Base-by-base conservation (phyloP, 768 basidiomycete genomes). In the Cubamyces lactineus region DNA sequence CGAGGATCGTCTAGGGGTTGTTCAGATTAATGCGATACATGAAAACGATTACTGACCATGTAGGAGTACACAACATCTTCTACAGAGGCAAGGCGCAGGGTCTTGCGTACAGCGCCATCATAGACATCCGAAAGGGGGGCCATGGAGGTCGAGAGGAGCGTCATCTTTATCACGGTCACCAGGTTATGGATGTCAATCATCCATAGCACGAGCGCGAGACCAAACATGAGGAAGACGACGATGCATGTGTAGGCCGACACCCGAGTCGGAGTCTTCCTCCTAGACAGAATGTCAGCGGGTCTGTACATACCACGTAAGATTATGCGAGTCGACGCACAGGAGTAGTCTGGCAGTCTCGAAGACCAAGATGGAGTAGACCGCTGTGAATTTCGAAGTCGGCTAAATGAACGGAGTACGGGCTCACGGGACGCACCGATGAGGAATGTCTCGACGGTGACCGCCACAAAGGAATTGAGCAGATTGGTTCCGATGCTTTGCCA, bases 101-200 rank as follows among this genome's bases (percentile, higher is more conserved):
- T 21, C 23, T 43, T 7, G 21, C 2, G 15, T 16, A 16, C 28
- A 23, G 65, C 51, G 15, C 47, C 17, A 7, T 53, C 49, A 42
- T 62, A 59, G 12, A n/a, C 16, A 23, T 59, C 61, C 28, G 53
- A 12, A 40, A 67, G 50, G 19, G 61, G 47, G 40, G 34, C 57
- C 3, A 38, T 45, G 21, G 38, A 43, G 39, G 19, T 60, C 13
- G 60, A 66, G 50, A 11, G 60, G 40, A 47, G 58, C 24, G 41
- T 64, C 57, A 8, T 45, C 16, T 55, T 26, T 2, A 61, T n/a
- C 38, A 69, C 66, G 30, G 23, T 46, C 23, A 70, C 58, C 57
- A 64, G 57, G 48, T 66, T 64, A n/a, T 59, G 57, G 16, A 70
- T 42, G 30, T 70, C 69, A 38, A 70, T 53, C n/a, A 65, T 57